Base-by-base conservation (phyloP, 129 eudicot species). In the Flaveria brownii region DNA sequence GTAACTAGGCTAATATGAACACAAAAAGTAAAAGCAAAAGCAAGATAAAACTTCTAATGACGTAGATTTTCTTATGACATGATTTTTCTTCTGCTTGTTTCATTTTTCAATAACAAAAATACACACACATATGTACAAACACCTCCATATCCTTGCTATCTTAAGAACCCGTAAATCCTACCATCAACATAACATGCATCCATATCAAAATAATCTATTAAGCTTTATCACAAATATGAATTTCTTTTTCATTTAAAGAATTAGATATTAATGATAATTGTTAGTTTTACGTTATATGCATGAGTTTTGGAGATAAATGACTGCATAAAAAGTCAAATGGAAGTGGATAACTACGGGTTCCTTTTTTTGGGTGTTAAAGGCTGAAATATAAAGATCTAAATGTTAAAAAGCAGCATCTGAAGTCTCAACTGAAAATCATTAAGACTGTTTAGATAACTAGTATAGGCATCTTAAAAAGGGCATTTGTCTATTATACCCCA, bases 1-100 rank as follows among this genome's bases (percentile, higher is more conserved):
- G 52, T 77, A 51, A 41, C 9, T 36, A 42, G 75, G 60, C 75
- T 42, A 67, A 55, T 42, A 68, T 77, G 81, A 68, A 75, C 13
- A 13, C 55, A 55, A 45, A n/a, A 23, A 68, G 56, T 68, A 57
- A 41, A 68, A 28, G 68, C 13, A 68, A 68, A 66, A 15, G 39
- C 74, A 68, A 68, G 47, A 55, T 10, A 41, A 50, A 11, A 77
- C 6, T 20, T 67, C 4, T 23, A 60, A 60, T 61, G 10, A 16
- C 2, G n/a, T 68, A 77, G 26, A 17, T 54, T 42, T 54, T 77
- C 25, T 46, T 28, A 52, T 52, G 52, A 39, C 47, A 54, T 39
- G 30, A 50, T 7, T 47, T 39, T 50, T 76, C 22, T 39, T 66
- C 55, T 68, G 56, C 54, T 39, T 78, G 50, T 55, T 25, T 43